Percentiles rank a stretch among this genome's conserved stretches.
Evolutionary conservation across 2,329 filamentous ascomycete species (phyloP).

Genomic region (Botrytis paeoniae): DNA sequence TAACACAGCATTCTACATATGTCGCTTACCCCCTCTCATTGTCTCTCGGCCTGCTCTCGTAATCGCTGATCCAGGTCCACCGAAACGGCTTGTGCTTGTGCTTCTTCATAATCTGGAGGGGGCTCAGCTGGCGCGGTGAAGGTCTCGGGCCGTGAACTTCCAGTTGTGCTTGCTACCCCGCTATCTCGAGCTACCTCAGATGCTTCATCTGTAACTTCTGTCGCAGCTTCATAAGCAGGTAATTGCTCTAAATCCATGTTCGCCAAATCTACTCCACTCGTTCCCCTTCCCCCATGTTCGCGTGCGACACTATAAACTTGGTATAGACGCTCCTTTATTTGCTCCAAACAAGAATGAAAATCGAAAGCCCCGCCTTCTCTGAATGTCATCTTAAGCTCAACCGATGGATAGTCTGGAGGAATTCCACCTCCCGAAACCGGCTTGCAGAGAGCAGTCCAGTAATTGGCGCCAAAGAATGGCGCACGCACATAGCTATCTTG

Average conservation of each 20-base stretch:
- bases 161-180: constrained; percentile 22
- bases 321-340: constrained; percentile 77
- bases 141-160: constrained; percentile 20
- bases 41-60: constrained; percentile 65
- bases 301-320: constrained; percentile 75
- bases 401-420: constrained; percentile 65
- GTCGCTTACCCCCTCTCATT: constrained; percentile 17
- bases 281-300: constrained; percentile 57
- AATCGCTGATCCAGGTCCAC: constrained; percentile 64
- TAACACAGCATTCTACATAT: constrained; percentile 13
- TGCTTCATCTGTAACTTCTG: constrained; percentile 27
- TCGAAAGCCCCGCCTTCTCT: constrained; percentile 94
- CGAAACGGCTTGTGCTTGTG: constrained; percentile 68
- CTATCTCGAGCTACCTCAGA: constrained; percentile 28
- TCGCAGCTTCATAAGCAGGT: constrained; percentile 73
- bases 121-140: constrained; percentile 62
- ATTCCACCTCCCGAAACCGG: constrained; percentile 83
- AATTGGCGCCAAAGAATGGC: constrained; percentile 90
- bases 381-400: constrained; percentile 85
- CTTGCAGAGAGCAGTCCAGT: constrained; percentile 77
- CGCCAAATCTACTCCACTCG: constrained; percentile 51
- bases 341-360: constrained; percentile 78
- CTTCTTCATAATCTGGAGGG: constrained; percentile 88
- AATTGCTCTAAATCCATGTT: constrained; percentile 80
- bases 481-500: constrained; percentile 82